Base-by-base conservation (phyloP, 2,329 filamentous ascomycete species). In the Fusarium odoratissimum region DNA sequence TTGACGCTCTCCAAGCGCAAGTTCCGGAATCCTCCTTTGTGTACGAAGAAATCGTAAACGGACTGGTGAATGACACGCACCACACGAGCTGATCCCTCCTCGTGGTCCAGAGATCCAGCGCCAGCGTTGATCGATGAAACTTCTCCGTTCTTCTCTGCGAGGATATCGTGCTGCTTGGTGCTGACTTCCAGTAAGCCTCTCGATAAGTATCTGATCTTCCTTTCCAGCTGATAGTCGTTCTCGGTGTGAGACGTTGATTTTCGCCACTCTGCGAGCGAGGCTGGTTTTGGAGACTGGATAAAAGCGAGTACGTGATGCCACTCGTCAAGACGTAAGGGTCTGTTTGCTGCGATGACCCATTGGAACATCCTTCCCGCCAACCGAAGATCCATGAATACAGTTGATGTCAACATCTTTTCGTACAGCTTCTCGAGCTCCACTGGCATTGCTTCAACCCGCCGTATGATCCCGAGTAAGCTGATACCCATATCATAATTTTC, bases 261-360 rank as follows among this genome's bases (percentile, higher is more conserved):
- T 8, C 63, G 42, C 72, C 68, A 75, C 1, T 51, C n/a, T 1
- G 8, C 3, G 0, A 74, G 49, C 1, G 72, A 74, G 0, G 17
- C 33, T 8, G 65, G 68, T 0, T n/a, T 4, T 1, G 61, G 46
- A 4, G 23, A 2, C 5, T 19, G 49, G 14, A 70, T 59, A 11
- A 75, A 75, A 0, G 65, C 73, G 1, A 75, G 4, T 4, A 74
- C 44, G 4, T 75, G 71, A 38, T 74, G 61, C 73, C 69, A 75
- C 19, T 75, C 65, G 10, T 70, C 37, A 25, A 75, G 35, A 1
- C 68, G 55, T 1, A 75, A 31, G 0, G 73, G 63, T 9, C 46
- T 55, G 4, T 17, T 21, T 14, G 65, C 17, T 9, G 55, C 40
- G 3, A 60, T 23, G 2, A 42, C 71, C 72, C 72, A 74, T 31